phyloP scores from a whole-genome alignment of 2,329 filamentous ascomycete species.

The Alternaria gaisen region DNA sequence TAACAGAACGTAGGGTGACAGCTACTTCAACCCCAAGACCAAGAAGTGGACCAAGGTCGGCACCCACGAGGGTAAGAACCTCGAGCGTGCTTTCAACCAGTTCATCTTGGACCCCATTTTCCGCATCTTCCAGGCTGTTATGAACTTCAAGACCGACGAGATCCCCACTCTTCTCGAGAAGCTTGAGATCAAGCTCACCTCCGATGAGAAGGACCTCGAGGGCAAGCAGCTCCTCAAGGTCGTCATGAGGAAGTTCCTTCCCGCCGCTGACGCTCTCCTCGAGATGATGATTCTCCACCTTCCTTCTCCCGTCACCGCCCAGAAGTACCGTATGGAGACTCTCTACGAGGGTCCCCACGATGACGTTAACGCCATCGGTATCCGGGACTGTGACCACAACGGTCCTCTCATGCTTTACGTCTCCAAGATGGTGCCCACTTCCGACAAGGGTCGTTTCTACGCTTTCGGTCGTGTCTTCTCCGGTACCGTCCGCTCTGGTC shows the following conservation, averaged over 20 bases:
- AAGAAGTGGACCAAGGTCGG: conserved; percentile 99
- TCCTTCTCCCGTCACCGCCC: conserved; percentile 92
- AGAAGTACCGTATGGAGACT: conserved; percentile 98
- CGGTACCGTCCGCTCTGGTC: conserved; percentile 95
- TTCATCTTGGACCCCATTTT: conserved; percentile 99
- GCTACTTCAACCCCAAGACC: conserved; percentile 99
- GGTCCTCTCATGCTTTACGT: conserved; percentile 99
- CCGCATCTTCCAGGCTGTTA: conserved; percentile 95
- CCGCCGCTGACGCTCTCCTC: conserved; percentile 94
- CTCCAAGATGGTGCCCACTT: conserved; percentile 99
- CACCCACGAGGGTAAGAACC: conserved; percentile 82
- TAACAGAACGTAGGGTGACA: conserved; percentile 73
- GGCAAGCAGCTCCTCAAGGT: conserved; percentile 98
- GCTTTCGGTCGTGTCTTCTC: conserved; percentile 99
- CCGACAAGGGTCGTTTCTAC: conserved; percentile 99
- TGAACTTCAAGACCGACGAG: conserved; percentile 99
- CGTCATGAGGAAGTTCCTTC: conserved; percentile 98
- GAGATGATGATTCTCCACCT: conserved; percentile 99
- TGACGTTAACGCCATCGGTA: conserved; percentile 91
- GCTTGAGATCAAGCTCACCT: conserved; percentile 89
- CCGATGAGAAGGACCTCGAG: conserved; percentile 90
- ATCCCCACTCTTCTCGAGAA: conserved; percentile 83
- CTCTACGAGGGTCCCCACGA: conserved; percentile 97
- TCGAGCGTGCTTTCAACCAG: conserved; percentile 99
- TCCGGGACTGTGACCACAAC: conserved; percentile 98